Conservation (phyloP, 106 monocot genomes). For the Agapanthus africanus region DNA sequence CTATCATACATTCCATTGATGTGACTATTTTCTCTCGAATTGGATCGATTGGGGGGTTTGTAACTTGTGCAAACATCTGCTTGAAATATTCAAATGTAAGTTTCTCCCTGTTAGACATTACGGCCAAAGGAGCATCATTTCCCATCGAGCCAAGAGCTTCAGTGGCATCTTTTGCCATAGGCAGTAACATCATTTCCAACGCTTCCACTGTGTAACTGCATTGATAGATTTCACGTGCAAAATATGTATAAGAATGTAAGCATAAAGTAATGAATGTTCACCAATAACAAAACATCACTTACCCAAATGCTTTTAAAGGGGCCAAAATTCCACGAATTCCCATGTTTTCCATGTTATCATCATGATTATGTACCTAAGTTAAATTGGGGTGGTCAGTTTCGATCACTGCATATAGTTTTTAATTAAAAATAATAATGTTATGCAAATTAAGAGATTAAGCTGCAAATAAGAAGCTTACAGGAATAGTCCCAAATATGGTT, state of each 20-base stretch:
- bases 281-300: constrained; percentile 1
- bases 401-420: constrained; percentile 1
- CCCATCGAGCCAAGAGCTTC: constrained; percentile 99
- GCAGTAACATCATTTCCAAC: constrained; percentile 89
- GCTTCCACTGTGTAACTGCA: constrained; percentile 95
- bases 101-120: constrained; percentile 95
- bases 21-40: constrained; percentile 98
- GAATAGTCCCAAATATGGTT: constrained; percentile 40
- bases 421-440: not conserved
- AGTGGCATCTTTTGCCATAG: constrained; percentile 91
- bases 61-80: constrained; percentile 99
- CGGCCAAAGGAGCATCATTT: constrained; percentile 94
- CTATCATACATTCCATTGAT: constrained; percentile 98
- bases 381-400: not conserved
- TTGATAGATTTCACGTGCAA: not conserved
- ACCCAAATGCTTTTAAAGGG: constrained; percentile 98
- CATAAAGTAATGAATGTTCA: not conserved
- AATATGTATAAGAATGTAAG: not conserved
- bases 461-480: constrained; percentile 44
- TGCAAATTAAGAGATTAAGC: not conserved
- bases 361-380: constrained; percentile 36
- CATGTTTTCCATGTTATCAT: constrained; percentile 52
- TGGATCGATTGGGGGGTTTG: constrained; percentile 98
- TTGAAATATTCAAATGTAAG: constrained; percentile 94
- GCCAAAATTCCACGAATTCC: constrained; percentile 73